phyloP scores from a whole-genome alignment of 2,329 filamentous ascomycete species.

The Mariannaea sp. region DNA sequence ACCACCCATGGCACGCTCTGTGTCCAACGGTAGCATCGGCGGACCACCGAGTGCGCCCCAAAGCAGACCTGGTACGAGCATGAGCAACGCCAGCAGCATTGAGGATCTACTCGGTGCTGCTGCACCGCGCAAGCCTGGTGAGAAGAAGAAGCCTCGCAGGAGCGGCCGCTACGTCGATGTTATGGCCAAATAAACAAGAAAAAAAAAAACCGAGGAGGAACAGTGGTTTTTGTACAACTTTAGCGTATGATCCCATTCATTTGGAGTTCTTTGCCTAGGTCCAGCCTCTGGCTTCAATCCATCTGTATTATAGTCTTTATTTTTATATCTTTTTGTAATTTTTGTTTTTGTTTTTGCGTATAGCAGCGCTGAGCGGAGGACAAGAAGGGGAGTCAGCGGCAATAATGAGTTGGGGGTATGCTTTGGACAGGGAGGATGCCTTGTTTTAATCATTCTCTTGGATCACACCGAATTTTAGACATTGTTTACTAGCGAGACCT shows the following conservation, averaged over 20 bases:
- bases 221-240: conserved; percentile 14
- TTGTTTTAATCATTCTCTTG: conserved; percentile 29
- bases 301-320: conserved; percentile 34
- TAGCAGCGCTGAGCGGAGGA: conserved; percentile 11
- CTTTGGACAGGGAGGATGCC: conserved; percentile 22
- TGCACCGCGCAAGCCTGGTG: conserved; percentile 67
- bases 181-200: conserved; percentile 70
- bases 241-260: conserved; percentile 13
- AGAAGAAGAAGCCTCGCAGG: conserved; percentile 78
- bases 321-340: conserved; percentile 30
- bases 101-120: conserved; percentile 86
- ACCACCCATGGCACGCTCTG: conserved; percentile 53
- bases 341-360: conserved; percentile 24
- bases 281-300: conserved; percentile 25
- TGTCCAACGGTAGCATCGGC: conserved; percentile 52
- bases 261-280: conserved; percentile 29
- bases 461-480: conserved; percentile 29
- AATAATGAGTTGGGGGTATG: conserved; percentile 18
- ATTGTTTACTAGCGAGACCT: conserved; percentile 19
- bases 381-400: conserved; percentile 18
- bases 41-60: conserved; percentile 58
- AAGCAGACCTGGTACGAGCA: conserved; percentile 74
- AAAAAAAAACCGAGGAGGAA: background rate
- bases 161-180: conserved; percentile 92
- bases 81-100: conserved; percentile 92